Percentiles rank a stretch among this genome's conserved stretches.
phyloP scores from a whole-genome alignment of 345 rosid genomes.

The Hibiscus mutabilis region DNA sequence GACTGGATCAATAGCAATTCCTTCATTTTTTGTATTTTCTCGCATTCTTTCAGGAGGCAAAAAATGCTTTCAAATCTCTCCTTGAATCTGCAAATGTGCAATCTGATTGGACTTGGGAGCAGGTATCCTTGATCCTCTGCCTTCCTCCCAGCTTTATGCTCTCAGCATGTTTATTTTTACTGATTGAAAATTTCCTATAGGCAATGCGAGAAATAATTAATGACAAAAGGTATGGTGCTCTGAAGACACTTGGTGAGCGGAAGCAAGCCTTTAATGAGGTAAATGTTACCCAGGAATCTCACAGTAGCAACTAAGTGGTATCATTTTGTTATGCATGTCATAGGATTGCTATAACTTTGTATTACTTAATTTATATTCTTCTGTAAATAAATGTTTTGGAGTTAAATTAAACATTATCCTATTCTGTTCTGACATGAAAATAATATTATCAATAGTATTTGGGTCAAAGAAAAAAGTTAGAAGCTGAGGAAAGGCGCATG shows the following conservation, averaged over 20 bases:
- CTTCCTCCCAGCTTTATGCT: slow-evolving; percentile 7
- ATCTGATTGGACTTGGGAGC: slow-evolving; percentile 99
- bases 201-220: slow-evolving; percentile 77
- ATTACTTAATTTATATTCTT: slow-evolving; percentile 1
- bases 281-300: slow-evolving; percentile 14
- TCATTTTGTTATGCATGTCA: background rate
- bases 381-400: background rate
- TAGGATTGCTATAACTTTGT: background rate
- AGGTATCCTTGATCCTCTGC: slow-evolving; percentile 40
- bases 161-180: slow-evolving; percentile 12
- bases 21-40: background rate
- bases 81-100: slow-evolving; percentile 79
- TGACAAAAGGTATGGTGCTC: slow-evolving; percentile 83
- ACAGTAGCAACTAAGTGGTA: background rate
- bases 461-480: slow-evolving; percentile 93
- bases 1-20: background rate
- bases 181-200: slow-evolving; percentile 37
- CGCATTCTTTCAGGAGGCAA: slow-evolving; percentile 60
- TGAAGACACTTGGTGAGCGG: slow-evolving; percentile 91
- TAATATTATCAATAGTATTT: slow-evolving; percentile 43
- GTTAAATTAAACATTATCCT: background rate
- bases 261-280: slow-evolving; percentile 99
- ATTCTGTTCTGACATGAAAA: slow-evolving; percentile 5
- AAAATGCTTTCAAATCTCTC: slow-evolving; percentile 92
- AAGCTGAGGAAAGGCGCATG: slow-evolving; percentile 91